phyloP scores from a whole-genome alignment of 2,329 filamentous ascomycete species.

The Aspergillus eucalypticola region DNA sequence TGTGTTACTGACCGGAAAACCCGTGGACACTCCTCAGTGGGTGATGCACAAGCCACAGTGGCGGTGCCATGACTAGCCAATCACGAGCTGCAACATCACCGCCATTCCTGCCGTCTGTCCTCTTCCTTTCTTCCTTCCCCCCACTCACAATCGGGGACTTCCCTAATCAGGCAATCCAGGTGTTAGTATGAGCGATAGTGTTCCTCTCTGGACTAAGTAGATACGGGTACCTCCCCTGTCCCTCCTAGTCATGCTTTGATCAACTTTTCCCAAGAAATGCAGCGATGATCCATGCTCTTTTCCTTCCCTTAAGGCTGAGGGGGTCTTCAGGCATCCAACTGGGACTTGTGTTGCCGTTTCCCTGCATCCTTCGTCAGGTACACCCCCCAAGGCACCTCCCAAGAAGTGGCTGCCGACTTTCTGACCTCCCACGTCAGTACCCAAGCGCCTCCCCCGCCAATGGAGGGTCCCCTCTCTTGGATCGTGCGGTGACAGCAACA shows the following conservation, averaged over 20 bases:
- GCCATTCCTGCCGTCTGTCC: conserved; percentile 22
- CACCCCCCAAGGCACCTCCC: not conserved
- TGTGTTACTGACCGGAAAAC: not conserved
- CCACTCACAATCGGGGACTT: not conserved
- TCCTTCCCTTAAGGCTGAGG: not conserved
- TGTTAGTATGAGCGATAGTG: too few species aligned
- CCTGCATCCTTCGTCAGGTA: conserved; percentile 1
- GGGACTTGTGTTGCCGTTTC: not conserved
- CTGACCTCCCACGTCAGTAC: conserved; percentile 5
- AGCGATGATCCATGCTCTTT: not conserved
- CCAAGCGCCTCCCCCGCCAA: conserved; percentile 17
- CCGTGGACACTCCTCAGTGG: not conserved
- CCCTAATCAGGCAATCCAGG: too few species aligned
- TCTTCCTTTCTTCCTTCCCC: too few species aligned
- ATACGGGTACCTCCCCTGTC: too few species aligned
- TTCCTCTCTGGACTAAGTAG: too few species aligned
- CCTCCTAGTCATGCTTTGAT: too few species aligned
- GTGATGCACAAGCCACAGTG: conserved; percentile 32
- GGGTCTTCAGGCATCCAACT: not conserved
- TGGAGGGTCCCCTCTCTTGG: conserved; percentile 9
- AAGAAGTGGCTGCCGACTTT: not conserved
- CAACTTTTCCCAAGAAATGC: not conserved
- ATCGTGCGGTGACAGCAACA: conserved; percentile 15
- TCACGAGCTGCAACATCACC: conserved; percentile 30
- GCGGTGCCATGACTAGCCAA: conserved; percentile 31